Base-by-base conservation (phyloP, 2,329 filamentous ascomycete species). In the Xylariaceae sp. region DNA sequence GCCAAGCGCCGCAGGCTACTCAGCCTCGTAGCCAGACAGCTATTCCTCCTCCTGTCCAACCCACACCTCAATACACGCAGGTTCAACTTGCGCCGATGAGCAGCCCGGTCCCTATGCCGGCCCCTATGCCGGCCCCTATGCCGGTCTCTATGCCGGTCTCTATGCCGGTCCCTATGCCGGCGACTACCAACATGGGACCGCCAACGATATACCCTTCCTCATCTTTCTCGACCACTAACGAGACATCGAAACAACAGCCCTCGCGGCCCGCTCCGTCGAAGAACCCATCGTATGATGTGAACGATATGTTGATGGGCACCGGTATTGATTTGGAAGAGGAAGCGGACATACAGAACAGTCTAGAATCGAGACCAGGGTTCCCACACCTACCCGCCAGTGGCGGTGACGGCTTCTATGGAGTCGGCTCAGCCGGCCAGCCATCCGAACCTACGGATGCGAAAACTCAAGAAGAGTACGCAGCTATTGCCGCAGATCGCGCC, bases 271-370 rank as follows among this genome's bases (percentile, higher is more conserved):
- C 77, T 60, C 80, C 83, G 43, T 78, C 80, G 9, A 89, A 84
- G 60, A 78, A 80, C 52, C 76, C 78, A 53, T 75, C 81, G 54
- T 84, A 91, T 64, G 89, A 95, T 65, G 80, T 91, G 45, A 89
- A 87, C 61, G 91, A 96, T 72, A 88, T 91, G 49, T 73, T 96
- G 52, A 86, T 86, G 19, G 89, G 88, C 19, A 92, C 90, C 12
- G 91, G 90, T 48, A 90, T 96, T 60, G 89, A 96, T 73, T 73
- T 96, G 46, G 85, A 87, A 55, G 90, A 90, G 60, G 91, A 96
- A 70, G 89, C 95, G 66, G 88, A 91, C 63, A 88, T 84, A 61
- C 78, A 94, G 70, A 85, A 89, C 44, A 84, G 83, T 56, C 76
- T 84, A 51, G 75, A 83, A 62, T 71, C 77, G 50, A 71, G 78